Conservation (phyloP, 1,284 basidiomycete genomes). For the Cystobasidium pallidum region DNA sequence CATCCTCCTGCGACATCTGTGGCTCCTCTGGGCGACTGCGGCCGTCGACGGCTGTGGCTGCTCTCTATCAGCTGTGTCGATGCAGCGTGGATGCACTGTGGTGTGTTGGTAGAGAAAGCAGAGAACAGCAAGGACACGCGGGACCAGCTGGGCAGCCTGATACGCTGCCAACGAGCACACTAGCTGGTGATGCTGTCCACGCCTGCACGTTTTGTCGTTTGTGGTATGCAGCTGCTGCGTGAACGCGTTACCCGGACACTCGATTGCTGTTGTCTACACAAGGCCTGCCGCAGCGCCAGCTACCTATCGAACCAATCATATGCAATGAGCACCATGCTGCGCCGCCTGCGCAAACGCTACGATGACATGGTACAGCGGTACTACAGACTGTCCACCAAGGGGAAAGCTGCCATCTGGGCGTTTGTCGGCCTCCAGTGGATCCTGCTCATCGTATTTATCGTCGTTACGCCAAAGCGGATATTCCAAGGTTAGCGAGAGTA, state of each 20-base stretch:
- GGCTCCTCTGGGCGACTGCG: background rate
- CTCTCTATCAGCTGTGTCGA: background rate
- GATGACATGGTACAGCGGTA: constrained; percentile 17
- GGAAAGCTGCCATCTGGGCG: constrained; percentile 12
- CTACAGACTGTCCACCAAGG: constrained; percentile 19
- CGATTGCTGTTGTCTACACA: background rate
- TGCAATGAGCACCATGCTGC: constrained; percentile 2
- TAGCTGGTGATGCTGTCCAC: background rate
- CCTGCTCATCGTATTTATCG: constrained; percentile 56
- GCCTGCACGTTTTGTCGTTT: background rate
- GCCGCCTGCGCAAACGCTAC: constrained; percentile 7
- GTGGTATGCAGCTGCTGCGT: background rate
- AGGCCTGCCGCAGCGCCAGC: background rate
- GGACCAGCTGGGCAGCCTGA: background rate
- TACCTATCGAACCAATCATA: background rate
- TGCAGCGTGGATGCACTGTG: background rate
- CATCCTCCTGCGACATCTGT: constrained; percentile 49
- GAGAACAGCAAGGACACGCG: background rate
- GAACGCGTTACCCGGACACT: background rate
- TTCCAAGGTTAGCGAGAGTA: constrained; percentile 46
- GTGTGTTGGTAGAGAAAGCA: background rate
- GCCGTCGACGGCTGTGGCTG: constrained; percentile 3
- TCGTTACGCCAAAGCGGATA: constrained; percentile 67
- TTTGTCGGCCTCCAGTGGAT: constrained; percentile 47
- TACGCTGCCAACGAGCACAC: background rate